Base-by-base conservation (phyloP, 2,329 filamentous ascomycete genomes). In the Penicillium sp. region DNA sequence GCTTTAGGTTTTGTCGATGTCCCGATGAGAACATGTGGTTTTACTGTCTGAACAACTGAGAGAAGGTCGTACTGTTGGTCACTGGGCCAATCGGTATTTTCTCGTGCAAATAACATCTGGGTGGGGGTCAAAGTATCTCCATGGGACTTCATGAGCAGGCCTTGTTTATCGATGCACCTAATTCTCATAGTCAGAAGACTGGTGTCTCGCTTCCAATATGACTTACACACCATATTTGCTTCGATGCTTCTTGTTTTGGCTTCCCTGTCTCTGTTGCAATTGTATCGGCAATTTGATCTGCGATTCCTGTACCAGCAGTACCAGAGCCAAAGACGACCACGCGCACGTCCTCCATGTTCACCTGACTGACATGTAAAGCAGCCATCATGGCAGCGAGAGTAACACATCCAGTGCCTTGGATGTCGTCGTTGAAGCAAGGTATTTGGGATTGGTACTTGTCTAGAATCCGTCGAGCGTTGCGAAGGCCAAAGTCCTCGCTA, bases 361-460 rank as follows among this genome's bases (percentile, higher is more conserved):
- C 75, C 2, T 85, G 80, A 56, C 81, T 86, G 7, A 93, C 86
- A 55, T 90, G 84, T 7, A 92, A 77, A 0, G 84, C 91, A 0
- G 91, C 85, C 77, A 91, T 86, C 58, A 96, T 87, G 1, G 89
- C 91, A 0, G 91, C 91, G 0, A 96, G 81, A 0, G 92, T 93
- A 1, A 96, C 91, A 55, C 90, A 93, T 0, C 91, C 92, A 0
- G 92, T 96, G 1, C 91, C 92, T 71, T 96, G 91, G 0, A 96
- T 87, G 69, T 96, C 91, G 54, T 96, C 92, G 66, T 96, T 96
- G 79, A 96, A 96, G 71, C 91, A 95, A 0, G 91, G 81, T 7
- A 93, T 87, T 46, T 88, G 68, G 0, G 87, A 81, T 1, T 87
- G 83, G 65, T 94, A 96, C 31, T 80, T 83, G 55, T 96, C 89